Evolutionary conservation across 352 stramenopile genomes (phyloP).

Genomic region (Phytopythium delawarense): DNA sequence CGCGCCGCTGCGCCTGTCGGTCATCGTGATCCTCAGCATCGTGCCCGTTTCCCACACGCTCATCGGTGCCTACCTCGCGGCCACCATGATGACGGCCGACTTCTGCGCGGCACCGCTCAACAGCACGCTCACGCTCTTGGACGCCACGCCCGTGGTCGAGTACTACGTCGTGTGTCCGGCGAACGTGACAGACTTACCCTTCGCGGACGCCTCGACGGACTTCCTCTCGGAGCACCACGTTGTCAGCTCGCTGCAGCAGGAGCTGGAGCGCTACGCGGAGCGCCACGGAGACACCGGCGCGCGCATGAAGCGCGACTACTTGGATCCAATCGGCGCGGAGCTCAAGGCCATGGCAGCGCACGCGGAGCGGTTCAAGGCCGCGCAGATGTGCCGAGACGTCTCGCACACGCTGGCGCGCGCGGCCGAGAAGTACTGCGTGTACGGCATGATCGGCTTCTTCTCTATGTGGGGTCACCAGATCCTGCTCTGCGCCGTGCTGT

Average conservation of each 20-base stretch:
- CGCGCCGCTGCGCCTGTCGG: slow-evolving; percentile 60
- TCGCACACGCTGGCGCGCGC: slow-evolving; percentile 42
- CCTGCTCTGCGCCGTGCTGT: slow-evolving; percentile 69
- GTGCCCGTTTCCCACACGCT: slow-evolving; percentile 78
- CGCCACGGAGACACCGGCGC: slow-evolving; percentile 41
- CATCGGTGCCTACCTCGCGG: slow-evolving; percentile 73
- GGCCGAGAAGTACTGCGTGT: slow-evolving; percentile 64
- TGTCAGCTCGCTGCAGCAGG: slow-evolving; percentile 27
- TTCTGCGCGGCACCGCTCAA: slow-evolving; percentile 72
- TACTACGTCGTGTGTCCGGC: slow-evolving; percentile 65
- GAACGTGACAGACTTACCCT: slow-evolving; percentile 44
- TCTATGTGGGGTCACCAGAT: slow-evolving; percentile 87
- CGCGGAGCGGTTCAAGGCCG: slow-evolving; percentile 31
- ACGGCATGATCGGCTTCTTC: slow-evolving; percentile 78
- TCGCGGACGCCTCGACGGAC: slow-evolving; percentile 25
- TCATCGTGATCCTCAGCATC: slow-evolving; percentile 71
- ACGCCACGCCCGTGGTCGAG: slow-evolving; percentile 33
- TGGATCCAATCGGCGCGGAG: slow-evolving; percentile 61
- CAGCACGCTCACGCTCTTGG: slow-evolving; percentile 56
- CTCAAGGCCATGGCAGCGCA: slow-evolving; percentile 26
- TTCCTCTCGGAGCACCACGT: slow-evolving; percentile 23
- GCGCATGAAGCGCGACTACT: slow-evolving; percentile 68
- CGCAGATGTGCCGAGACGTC: slow-evolving; percentile 48
- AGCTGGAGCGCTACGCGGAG: slow-evolving; percentile 49
- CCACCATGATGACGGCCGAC: slow-evolving; percentile 77